phyloP scores from a whole-genome alignment of 441 rosid genomes.

The Francoa sonchifolia region DNA sequence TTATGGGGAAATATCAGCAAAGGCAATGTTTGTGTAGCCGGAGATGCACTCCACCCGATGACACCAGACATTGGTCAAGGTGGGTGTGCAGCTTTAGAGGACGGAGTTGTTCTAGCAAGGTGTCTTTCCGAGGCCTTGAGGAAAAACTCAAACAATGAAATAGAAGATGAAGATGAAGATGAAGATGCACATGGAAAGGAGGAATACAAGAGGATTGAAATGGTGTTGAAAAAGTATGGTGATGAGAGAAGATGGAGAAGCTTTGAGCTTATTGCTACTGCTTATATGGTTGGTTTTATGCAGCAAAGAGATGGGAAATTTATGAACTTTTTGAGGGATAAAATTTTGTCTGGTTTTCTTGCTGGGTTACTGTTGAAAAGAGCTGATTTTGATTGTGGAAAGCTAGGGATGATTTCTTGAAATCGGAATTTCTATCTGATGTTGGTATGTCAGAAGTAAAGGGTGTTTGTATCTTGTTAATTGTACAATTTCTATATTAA shows the following conservation, averaged over 20 bases:
- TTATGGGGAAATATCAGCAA: conserved; percentile 52
- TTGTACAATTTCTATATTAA: no score
- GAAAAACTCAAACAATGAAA: conserved; percentile 4
- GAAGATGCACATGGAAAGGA: no score
- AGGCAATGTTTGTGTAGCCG: conserved; percentile 53
- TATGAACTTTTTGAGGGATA: conserved; percentile 35
- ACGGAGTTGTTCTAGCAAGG: conserved; percentile 45
- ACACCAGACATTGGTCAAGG: conserved; percentile 67
- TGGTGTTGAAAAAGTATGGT: conserved; percentile 37
- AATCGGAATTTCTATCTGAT: no score
- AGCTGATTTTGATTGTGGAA: conserved; percentile 34
- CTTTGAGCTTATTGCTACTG: conserved; percentile 38
- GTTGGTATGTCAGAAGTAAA: no score
- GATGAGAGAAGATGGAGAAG: conserved; percentile 68
- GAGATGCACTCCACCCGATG: conserved; percentile 77
- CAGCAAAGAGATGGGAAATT: conserved; percentile 37
- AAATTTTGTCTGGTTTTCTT: conserved; percentile 18
- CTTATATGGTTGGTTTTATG: conserved; percentile 37
- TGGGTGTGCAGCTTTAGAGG: conserved; percentile 60
- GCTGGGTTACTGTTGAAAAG: conserved; percentile 22
- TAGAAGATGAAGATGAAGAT: conserved; percentile 3
- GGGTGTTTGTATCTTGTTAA: no score
- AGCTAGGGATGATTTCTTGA: no score
- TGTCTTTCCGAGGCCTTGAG: conserved; percentile 36
- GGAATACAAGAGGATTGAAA: conserved; percentile 27